Conservation (phyloP, 176 grass and related monocot species). For the Oryza brachyantha region DNA sequence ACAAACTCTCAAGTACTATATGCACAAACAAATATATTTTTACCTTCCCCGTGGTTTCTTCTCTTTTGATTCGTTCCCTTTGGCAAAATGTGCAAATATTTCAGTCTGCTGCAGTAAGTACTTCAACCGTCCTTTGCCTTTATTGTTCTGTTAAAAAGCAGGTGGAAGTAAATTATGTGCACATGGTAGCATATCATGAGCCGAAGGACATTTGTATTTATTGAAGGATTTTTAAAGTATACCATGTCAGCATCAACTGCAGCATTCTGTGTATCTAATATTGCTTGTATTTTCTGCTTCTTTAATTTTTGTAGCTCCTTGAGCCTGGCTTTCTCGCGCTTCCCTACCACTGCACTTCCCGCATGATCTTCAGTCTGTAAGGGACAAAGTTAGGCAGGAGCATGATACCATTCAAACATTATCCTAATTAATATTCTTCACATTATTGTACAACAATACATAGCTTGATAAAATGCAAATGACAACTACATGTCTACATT, state of each 20-base stretch:
- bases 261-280: constrained; percentile 77
- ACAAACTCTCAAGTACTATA: neutral
- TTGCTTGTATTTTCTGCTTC: constrained; percentile 80
- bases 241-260: constrained; percentile 92
- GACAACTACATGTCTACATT: neutral
- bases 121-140: constrained; percentile 82
- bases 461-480: neutral
- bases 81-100: constrained; percentile 93
- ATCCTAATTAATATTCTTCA: neutral
- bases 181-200: neutral
- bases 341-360: constrained; percentile 48
- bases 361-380: constrained; percentile 40
- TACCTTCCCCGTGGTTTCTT: constrained; percentile 85
- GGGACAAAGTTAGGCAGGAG: neutral
- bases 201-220: neutral
- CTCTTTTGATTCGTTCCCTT: constrained; percentile 65
- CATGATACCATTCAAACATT: neutral
- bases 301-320: constrained; percentile 71
- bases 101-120: constrained; percentile 92
- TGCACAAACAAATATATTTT: neutral
- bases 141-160: constrained; percentile 62
- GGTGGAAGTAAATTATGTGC: neutral
- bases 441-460: neutral
- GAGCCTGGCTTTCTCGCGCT: constrained; percentile 71
- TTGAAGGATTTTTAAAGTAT: neutral